Evolutionary conservation across 1,284 basidiomycete genomes (phyloP), one percentile per base, ranked within the genome.

Genomic region (Ustilago hordei): DNA sequence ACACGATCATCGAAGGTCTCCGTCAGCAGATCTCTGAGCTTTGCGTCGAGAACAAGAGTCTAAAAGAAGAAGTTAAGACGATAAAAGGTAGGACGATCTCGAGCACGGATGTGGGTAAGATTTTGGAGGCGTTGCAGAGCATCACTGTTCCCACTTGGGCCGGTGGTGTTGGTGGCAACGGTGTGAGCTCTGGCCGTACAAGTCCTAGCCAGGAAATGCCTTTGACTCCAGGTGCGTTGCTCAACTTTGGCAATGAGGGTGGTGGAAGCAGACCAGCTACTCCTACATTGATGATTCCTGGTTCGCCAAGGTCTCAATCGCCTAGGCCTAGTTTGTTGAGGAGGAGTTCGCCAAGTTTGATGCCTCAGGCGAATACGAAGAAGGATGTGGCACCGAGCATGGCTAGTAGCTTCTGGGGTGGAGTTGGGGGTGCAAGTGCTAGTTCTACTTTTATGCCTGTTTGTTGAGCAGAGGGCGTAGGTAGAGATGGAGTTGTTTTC

Each of bases 1-100:
- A 99, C 88, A 89, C 90, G 32, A 90, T 98, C 68, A 93, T 99
- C 79, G 91, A 93, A 76, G 92, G 92, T 32, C 93, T 98, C 80
- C 91, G 93, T 64, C 89, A 91, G 38, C 94, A 99, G 86, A 90
- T 98, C 28, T 91, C 92, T 35, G 90, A 90, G 2, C 91, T 92
- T 23, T 90, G 90, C 82, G 90, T 90, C 1, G 95, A 98, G 88
- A 98, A 98, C 86, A 87, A 90, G 54, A 92, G 93, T 19, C 89
- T 98, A 38, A 86, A 86, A 79, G 87, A 84, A 32, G 87, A 87
- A 55, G 69, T 83, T 34, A 75, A 74, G 57, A 59, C 50, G 4
- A 71, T 83, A 48, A 90, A 93, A 15, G 90, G 93, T 73, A 94
- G 96, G 86, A 92, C 76, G 23, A 66, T 81, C 15, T 71, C 71